Conservation (phyloP, 116 monocot genomes). For the Posidonia oceanica region DNA sequence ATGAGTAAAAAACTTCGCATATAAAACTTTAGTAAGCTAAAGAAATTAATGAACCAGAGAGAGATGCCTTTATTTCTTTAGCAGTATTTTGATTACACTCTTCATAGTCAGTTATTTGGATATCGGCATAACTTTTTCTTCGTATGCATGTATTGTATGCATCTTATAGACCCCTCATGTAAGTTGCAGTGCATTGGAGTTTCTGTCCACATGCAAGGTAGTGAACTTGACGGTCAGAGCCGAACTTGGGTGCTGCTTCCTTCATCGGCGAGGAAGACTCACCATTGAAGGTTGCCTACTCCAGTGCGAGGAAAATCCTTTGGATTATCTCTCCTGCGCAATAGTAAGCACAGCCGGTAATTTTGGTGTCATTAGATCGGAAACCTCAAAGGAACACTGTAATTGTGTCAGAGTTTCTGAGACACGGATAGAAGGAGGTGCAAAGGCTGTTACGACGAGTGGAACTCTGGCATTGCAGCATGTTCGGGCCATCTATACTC, state of each 20-base stretch:
- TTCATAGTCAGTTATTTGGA: too few relatives aligned
- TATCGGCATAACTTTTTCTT: too few relatives aligned
- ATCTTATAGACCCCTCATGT: too few relatives aligned
- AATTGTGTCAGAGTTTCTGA: constrained; percentile 62
- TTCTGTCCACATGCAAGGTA: constrained; percentile 91
- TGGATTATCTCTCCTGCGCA: constrained; percentile 89
- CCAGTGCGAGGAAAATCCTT: constrained; percentile 83
- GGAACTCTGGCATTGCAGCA: constrained; percentile 71
- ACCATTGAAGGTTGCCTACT: constrained; percentile 88
- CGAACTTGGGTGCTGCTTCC: constrained; percentile 90
- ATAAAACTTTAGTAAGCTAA: too few relatives aligned
- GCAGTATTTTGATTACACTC: too few relatives aligned
- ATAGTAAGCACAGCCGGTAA: constrained; percentile 77
- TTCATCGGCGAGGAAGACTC: constrained; percentile 70
- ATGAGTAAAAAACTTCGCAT: too few relatives aligned
- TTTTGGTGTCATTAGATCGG: constrained; percentile 8
- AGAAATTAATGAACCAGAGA: too few relatives aligned
- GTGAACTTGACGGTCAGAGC: constrained; percentile 83
- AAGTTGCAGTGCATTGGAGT: constrained; percentile 71
- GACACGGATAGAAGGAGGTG: constrained; percentile 91
- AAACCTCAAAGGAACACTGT: constrained; percentile 11
- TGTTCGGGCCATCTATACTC: constrained; percentile 83
- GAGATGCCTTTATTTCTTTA: too few relatives aligned
- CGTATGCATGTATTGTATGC: too few relatives aligned
- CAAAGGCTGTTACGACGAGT: constrained; percentile 70